Conservation (phyloP, 2,329 filamentous ascomycete genomes). For the Venturia pyrina region DNA sequence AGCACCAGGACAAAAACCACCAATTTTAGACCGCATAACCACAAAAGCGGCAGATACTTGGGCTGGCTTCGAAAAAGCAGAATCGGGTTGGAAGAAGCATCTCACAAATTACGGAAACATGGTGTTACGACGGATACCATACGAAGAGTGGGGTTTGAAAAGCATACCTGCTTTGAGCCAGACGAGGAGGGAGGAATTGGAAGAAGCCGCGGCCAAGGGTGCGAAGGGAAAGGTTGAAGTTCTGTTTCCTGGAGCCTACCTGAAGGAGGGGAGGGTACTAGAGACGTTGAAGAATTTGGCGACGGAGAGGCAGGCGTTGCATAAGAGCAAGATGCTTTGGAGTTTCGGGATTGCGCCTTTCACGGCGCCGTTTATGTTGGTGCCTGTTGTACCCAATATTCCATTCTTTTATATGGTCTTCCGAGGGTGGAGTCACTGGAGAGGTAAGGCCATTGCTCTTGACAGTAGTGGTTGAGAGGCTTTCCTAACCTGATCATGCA, state of each 20-base stretch:
- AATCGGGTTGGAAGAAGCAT: slow-evolving; percentile 77
- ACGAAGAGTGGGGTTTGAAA: slow-evolving; percentile 96
- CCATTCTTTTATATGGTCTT: slow-evolving; percentile 96
- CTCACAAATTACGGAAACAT: slow-evolving; percentile 81
- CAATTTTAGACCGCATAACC: slow-evolving; percentile 51
- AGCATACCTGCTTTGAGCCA: slow-evolving; percentile 66
- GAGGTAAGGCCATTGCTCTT: slow-evolving; percentile 15
- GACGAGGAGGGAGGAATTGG: neutral
- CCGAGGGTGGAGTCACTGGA: slow-evolving; percentile 51
- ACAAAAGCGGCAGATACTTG: slow-evolving; percentile 66
- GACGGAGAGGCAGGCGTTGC: slow-evolving; percentile 69
- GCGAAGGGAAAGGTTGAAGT: slow-evolving; percentile 46
- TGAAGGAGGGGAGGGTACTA: slow-evolving; percentile 54
- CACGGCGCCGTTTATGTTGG: slow-evolving; percentile 67
- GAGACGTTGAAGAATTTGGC: slow-evolving; percentile 60
- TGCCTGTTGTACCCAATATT: slow-evolving; percentile 83
- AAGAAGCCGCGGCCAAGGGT: neutral
- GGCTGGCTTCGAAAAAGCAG: slow-evolving; percentile 77
- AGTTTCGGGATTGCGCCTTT: slow-evolving; percentile 77
- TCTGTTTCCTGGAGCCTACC: slow-evolving; percentile 62
- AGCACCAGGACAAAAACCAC: neutral
- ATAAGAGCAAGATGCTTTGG: slow-evolving; percentile 68
- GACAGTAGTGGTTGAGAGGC: neutral
- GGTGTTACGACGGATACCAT: slow-evolving; percentile 77
- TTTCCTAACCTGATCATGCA: slow-evolving; percentile 5